These are phyloP conservation scores for Thermomyces lanuginosus DNA, from an alignment of 2,329 filamentous ascomycete genomes.

Conservation along the genomic window DNA sequence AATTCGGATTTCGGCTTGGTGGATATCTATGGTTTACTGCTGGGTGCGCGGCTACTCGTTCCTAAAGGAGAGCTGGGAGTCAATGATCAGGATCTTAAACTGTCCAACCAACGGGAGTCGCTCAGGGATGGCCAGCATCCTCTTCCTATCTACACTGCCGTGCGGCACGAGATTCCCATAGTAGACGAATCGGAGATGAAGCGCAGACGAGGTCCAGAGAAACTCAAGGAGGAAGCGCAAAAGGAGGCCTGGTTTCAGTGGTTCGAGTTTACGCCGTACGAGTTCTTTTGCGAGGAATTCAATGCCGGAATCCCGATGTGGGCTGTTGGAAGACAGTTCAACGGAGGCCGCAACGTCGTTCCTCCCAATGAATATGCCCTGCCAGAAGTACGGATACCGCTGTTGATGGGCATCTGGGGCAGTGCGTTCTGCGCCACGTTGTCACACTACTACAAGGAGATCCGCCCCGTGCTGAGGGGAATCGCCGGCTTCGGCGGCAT, in stretches of 20 bases:
- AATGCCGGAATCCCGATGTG: constrained; percentile 20
- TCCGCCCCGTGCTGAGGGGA: constrained; percentile 63
- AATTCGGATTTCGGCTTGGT: constrained; percentile 75
- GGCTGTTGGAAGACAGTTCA: constrained; percentile 20
- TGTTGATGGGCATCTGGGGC: constrained; percentile 88
- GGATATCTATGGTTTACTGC: constrained; percentile 75
- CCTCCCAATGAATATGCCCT: constrained; percentile 45
- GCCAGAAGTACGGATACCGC: constrained; percentile 68
- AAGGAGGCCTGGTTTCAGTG: constrained; percentile 41
- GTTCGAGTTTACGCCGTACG: constrained; percentile 21
- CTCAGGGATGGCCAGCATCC: constrained; percentile 66
- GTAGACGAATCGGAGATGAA: constrained; percentile 24
- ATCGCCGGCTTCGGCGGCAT: constrained; percentile 60
- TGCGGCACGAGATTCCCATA: constrained; percentile 83
- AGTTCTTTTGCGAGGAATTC: constrained; percentile 22
- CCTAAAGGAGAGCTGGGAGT: constrained; percentile 70
- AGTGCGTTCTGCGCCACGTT: constrained; percentile 92
- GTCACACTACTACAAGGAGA: constrained; percentile 88
- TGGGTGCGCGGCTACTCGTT: constrained; percentile 71
- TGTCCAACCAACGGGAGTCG: constrained; percentile 70
- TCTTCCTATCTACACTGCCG: constrained; percentile 86
- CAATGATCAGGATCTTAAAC: constrained; percentile 64
- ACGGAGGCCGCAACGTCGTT: constrained; percentile 8
- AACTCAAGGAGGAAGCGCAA: constrained; percentile 31
- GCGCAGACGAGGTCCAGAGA: constrained; percentile 15